phyloP scores from a whole-genome alignment of 2,329 filamentous ascomycete species.

The Zasmidium cellare region DNA sequence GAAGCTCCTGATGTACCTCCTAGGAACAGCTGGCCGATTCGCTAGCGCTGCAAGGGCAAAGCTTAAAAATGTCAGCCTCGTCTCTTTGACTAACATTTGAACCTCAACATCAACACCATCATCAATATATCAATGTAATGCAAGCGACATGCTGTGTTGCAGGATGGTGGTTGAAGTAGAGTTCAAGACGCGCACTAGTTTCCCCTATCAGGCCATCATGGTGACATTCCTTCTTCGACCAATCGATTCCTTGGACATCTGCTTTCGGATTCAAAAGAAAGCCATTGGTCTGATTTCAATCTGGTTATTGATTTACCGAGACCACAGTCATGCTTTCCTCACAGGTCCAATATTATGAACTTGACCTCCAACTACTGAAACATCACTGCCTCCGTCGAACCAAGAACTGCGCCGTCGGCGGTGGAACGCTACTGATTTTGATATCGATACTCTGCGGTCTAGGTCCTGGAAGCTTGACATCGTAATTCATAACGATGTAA shows the following conservation, averaged over 20 bases:
- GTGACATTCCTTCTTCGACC: background rate
- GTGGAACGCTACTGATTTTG: conserved; percentile 12
- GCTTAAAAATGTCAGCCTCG: background rate
- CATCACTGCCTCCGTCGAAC: conserved; percentile 2
- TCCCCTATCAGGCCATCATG: background rate
- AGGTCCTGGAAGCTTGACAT: conserved; percentile 24
- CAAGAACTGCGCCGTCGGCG: conserved; percentile 12
- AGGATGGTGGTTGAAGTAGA: background rate
- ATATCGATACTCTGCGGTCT: conserved; percentile 16
- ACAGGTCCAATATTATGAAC: no score
- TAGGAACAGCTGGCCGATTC: background rate
- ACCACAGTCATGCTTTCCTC: no score
- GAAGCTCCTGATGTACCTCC: background rate
- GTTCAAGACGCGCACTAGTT: background rate
- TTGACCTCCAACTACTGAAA: no score
- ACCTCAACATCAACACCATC: no score
- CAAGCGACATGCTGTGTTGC: no score
- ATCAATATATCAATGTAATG: no score
- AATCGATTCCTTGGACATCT: no score
- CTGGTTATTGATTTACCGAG: no score
- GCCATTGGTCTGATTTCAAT: no score
- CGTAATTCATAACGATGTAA: conserved; percentile 44
- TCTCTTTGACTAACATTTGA: background rate
- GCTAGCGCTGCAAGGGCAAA: background rate
- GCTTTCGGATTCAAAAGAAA: no score